Base-by-base conservation (phyloP, 2,329 filamentous ascomycete genomes). In the Ambrosiella beaveri region DNA sequence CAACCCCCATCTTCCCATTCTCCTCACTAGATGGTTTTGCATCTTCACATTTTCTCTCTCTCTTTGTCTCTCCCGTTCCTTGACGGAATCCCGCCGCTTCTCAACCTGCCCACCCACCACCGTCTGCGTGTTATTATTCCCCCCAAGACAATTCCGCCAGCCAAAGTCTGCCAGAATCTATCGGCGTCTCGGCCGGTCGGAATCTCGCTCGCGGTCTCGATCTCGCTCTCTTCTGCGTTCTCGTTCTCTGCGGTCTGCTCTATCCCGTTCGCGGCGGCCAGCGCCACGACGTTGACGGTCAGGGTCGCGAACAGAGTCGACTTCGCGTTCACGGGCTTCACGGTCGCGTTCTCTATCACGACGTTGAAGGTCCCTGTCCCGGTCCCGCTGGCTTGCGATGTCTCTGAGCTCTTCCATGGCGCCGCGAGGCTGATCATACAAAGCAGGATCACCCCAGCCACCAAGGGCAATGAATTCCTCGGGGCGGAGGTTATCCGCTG, bases 391-490 rank as follows among this genome's bases (percentile, higher is more conserved):
- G 17, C 47, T 51, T 15, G 51, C 60, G 50, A 62, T 61, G 36
- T 71, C 68, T 13, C 63, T 65, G 54, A 57, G 64, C 64, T 2
- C 60, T 63, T 13, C 73, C 65, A 54, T 74, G 73, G 1, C 66
- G 62, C 59, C 69, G 9, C 15, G 9, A 11, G 17, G 17, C 54
- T 87, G 74, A 8, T 78, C 80, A 67, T 83, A 96, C 12, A 96
- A 74, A 49, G 78, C 74, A 68, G 88, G 81, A 65, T 97, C 91
- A 4, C 89, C 91, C 65, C 86, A 87, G 13, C 88, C 88, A 44
- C 91, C 91, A 74, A 94, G 78, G 62, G 84, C 79, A 68, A 88
- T 84, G 64, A 96, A 97, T 65, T 93, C 88, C 4, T 78, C 74
- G 0, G 87, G 77, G 38, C 80, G 77, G 58, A 88, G 76, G 61